Percentiles rank a stretch among this genome's conserved stretches.
Evolutionary conservation across 225 moss, liverwort and hornwort species (phyloP).

Genomic region (Rhytidiadelphus loreus): DNA sequence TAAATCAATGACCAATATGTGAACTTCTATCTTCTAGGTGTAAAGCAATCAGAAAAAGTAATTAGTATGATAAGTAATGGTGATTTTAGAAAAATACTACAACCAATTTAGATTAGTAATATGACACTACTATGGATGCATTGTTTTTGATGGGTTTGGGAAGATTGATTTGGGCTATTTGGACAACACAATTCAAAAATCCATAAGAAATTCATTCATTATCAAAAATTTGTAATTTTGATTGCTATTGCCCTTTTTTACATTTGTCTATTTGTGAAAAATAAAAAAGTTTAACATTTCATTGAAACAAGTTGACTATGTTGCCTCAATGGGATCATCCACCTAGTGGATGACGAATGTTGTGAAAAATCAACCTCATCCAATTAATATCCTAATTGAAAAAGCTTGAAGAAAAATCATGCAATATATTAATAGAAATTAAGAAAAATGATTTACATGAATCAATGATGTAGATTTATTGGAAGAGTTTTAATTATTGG

Average conservation of each 20-base stretch:
- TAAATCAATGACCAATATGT: background rate
- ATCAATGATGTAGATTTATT: background rate
- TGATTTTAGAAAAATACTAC: background rate
- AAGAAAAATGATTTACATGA: background rate
- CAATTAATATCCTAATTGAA: background rate
- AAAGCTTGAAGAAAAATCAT: background rate
- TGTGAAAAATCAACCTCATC: background rate
- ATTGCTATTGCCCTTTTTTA: background rate
- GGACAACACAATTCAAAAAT: background rate
- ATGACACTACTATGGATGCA: background rate
- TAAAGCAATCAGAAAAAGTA: background rate
- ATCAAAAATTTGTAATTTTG: background rate
- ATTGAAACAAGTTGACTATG: background rate
- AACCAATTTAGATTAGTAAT: background rate
- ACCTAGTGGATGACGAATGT: background rate
- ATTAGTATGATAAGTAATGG: background rate
- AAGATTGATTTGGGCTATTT: background rate
- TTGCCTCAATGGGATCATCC: background rate
- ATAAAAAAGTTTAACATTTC: background rate
- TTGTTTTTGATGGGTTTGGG: background rate
- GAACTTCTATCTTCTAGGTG: background rate
- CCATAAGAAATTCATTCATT: background rate
- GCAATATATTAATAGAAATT: background rate
- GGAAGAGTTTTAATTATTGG: background rate
- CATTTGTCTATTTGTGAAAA: background rate